Evolutionary conservation across 75 land plant genomes (phyloP).

Genomic region (Larix kaempferi): DNA sequence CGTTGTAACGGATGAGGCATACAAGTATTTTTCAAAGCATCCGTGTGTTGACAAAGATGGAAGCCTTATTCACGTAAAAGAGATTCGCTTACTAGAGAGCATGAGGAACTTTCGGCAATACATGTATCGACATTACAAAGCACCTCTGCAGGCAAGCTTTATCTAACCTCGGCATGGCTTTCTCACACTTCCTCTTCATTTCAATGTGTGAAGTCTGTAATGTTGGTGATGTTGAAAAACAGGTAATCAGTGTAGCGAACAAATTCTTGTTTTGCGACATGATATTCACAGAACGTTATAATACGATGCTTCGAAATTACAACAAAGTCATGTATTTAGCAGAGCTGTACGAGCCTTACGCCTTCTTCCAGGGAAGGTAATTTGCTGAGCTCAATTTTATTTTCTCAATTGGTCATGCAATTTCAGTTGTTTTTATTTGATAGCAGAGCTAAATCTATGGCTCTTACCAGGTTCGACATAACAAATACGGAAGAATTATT

Average conservation of each 20-base stretch:
- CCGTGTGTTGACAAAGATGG: constrained; percentile 42
- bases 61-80: constrained; percentile 11
- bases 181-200: too few relatives aligned
- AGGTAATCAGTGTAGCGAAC: constrained; percentile 14
- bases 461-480: constrained; percentile 46
- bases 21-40: constrained; percentile 33
- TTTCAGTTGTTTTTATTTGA: not conserved
- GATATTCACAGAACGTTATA: too few relatives aligned
- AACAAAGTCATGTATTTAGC: constrained; percentile 26
- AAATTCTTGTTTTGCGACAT: not conserved
- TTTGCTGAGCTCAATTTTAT: not conserved
- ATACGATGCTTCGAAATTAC: constrained; percentile 5
- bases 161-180: not conserved
- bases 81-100: constrained; percentile 13
- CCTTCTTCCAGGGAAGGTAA: constrained; percentile 55
- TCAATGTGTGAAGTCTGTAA: too few relatives aligned
- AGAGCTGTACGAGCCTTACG: constrained; percentile 41
- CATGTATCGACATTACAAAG: constrained; percentile 14
- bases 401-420: not conserved
- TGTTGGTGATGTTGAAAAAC: not conserved
- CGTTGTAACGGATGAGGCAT: constrained; percentile 15
- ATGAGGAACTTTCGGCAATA: constrained; percentile 21
- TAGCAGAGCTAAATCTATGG: too few relatives aligned
- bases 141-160: constrained; percentile 19
- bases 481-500: constrained; percentile 29